Base-by-base conservation (phyloP, 2,329 filamentous ascomycete species). In the Pseudogymnoascus destructans region DNA sequence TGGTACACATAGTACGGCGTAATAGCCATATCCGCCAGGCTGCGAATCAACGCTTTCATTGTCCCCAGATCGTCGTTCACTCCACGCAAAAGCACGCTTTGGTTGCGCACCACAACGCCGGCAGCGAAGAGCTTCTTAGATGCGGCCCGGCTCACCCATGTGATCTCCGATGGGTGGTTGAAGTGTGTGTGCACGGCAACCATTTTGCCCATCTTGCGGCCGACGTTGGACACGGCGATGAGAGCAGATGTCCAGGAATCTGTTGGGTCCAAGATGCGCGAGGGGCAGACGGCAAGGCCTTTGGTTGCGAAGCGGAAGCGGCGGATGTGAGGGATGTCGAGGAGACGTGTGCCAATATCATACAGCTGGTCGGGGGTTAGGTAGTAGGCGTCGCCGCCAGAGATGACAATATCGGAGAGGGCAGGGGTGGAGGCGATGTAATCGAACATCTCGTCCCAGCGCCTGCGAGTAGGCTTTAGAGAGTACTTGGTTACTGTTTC, bases 101-200 rank as follows among this genome's bases (percentile, higher is more conserved):
- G 81, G 66, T 84, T 84, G 25, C 81, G 73, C 8, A 84, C 77
- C 10, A 72, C 77, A 5, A 84, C 73, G 2, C 76, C 76, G 4
- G 74, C 72, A 59, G 75, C 70, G 61, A 75, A 74, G 7, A 84
- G 69, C 62, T 71, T 73, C 58, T 74, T 75, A 25, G 76, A 73
- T 1, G 81, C 81, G 52, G 70, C 66, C 62, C 73, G 68, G 0
- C 78, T 80, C 23, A 82, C 71, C 80, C 81, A 85, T 3, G 79
- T 80, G 58, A 84, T 77, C 66, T 85, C 81, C 35, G 74, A 74
- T 0, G 80, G 76, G 61, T 84, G 79, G 63, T 85, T 84, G 69
- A 85, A 82, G 64, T 85, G 82, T 0, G 82, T 85, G 65, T 85
- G 82, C 58, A 84, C 70, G 3, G 80, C 81, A 62, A 84, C 75